Percentiles rank a stretch among this genome's conserved stretches.
These are phyloP conservation scores for Eucalyptus lansdowneana DNA, from an alignment of 345 rosid genomes.

Conservation along the genomic window DNA sequence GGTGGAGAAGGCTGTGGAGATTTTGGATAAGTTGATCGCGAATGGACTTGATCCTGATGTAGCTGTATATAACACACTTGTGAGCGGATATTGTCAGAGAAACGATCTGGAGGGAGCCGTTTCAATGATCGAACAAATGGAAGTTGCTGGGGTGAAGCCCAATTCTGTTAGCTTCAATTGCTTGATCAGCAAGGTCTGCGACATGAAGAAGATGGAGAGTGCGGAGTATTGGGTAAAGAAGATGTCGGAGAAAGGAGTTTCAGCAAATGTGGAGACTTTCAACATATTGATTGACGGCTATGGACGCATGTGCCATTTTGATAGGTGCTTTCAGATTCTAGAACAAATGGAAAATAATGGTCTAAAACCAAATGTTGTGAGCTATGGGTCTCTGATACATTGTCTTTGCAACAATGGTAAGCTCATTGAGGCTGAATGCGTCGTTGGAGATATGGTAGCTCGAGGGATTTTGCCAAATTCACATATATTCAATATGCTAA, in stretches of 20 bases:
- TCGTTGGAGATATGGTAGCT: conserved; percentile 43
- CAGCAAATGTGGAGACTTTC: conserved; percentile 45
- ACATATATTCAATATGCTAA: conserved; percentile 65
- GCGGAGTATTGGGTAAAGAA: conserved; percentile 51
- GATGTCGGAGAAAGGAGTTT: conserved; percentile 52
- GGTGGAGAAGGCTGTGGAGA: conserved; percentile 50
- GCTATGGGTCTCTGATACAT: conserved; percentile 66
- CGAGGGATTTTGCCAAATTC: conserved; percentile 49
- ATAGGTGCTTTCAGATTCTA: conserved; percentile 54
- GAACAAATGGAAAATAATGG: conserved; percentile 69
- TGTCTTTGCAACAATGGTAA: conserved; percentile 57
- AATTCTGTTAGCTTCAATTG: conserved; percentile 43
- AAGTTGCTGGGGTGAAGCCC: conserved; percentile 42
- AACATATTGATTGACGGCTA: conserved; percentile 65
- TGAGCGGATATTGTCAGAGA: conserved; percentile 50
- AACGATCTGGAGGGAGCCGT: conserved; percentile 42
- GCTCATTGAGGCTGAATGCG: conserved; percentile 69
- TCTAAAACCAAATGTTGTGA: conserved; percentile 48
- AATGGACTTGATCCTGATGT: conserved; percentile 38
- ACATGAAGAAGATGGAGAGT: conserved; percentile 40
- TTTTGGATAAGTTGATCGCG: conserved; percentile 28
- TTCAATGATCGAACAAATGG: conserved; percentile 39
- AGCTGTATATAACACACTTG: conserved; percentile 45
- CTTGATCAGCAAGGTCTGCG: conserved; percentile 45
- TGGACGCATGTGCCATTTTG: conserved; percentile 40